phyloP scores from a whole-genome alignment of 2,329 filamentous ascomycete genomes.

The Aspergillus ochraceus region DNA sequence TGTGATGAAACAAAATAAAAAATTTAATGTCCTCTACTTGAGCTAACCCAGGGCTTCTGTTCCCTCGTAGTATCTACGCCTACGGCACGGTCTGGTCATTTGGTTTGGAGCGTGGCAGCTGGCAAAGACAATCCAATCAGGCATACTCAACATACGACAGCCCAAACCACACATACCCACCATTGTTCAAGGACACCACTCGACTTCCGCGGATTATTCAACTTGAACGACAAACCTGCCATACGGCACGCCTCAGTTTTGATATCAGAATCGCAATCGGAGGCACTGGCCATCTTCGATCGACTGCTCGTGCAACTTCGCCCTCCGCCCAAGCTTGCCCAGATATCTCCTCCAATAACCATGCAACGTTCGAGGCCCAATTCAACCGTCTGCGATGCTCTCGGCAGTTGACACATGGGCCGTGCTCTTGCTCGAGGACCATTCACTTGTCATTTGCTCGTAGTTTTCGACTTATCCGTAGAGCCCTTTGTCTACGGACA shows the following conservation, averaged over 20 bases:
- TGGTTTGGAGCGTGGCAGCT: background rate
- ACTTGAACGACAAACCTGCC: background rate
- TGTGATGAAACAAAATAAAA: conserved; percentile 62
- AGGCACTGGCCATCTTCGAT: background rate
- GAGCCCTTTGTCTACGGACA: too few relatives aligned
- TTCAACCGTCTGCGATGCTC: background rate
- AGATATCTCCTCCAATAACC: background rate
- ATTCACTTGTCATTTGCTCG: too few relatives aligned
- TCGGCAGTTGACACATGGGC: too few relatives aligned
- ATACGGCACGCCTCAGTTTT: background rate
- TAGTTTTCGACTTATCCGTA: too few relatives aligned
- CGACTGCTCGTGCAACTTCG: background rate
- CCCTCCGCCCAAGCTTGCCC: background rate
- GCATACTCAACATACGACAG: background rate
- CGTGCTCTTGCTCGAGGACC: too few relatives aligned
- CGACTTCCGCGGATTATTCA: background rate
- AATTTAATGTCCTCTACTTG: conserved; percentile 64
- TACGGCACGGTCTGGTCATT: background rate
- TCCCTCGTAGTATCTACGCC: background rate
- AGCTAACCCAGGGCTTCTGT: background rate
- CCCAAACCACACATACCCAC: background rate
- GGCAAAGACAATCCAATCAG: background rate
- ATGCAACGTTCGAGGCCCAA: background rate
- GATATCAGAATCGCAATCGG: background rate
- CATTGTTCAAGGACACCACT: background rate